Conservation (phyloP, 495 filamentous ascomycete species). For the Lichina pygmaea region DNA sequence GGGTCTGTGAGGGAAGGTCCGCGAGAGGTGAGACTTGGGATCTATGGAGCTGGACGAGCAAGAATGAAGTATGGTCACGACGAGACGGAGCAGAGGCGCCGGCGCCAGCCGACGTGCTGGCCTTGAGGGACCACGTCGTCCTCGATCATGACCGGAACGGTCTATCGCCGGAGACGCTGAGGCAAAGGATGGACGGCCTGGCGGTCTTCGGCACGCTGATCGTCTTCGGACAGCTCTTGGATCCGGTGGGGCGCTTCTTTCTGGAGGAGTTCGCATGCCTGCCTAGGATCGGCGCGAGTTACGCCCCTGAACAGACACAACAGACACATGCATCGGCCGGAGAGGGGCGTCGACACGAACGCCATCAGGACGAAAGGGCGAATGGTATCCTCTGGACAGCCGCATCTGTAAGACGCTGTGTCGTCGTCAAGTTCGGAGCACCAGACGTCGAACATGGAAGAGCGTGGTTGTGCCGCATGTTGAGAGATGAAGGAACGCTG, state of each 20-base stretch:
- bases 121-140: conserved; percentile 61
- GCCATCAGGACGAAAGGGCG: conserved; percentile 23
- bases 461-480: conserved; percentile 28
- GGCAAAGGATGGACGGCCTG: conserved; percentile 32
- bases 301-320: conserved; percentile 28
- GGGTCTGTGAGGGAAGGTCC: conserved; percentile 68
- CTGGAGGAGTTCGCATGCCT: conserved; percentile 44
- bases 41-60: conserved; percentile 42
- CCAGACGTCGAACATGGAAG: conserved; percentile 31
- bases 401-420: conserved; percentile 53
- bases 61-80: conserved; percentile 59
- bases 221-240: conserved; percentile 45
- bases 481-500: conserved; percentile 30
- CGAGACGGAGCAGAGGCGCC: conserved; percentile 7
- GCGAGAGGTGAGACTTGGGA: conserved; percentile 84
- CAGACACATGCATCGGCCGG: conserved; percentile 11
- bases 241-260: conserved; percentile 36
- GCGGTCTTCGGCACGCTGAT: conserved; percentile 63
- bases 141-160: conserved; percentile 23
- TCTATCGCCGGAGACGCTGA: conserved; percentile 13
- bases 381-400: conserved; percentile 62
- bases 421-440: conserved; percentile 66
- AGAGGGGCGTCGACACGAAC: conserved; percentile 16
- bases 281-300: conserved; percentile 61
- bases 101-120: conserved; percentile 23